Base-by-base conservation (phyloP, 2,329 filamentous ascomycete genomes). In the Sporothrix pallida region DNA sequence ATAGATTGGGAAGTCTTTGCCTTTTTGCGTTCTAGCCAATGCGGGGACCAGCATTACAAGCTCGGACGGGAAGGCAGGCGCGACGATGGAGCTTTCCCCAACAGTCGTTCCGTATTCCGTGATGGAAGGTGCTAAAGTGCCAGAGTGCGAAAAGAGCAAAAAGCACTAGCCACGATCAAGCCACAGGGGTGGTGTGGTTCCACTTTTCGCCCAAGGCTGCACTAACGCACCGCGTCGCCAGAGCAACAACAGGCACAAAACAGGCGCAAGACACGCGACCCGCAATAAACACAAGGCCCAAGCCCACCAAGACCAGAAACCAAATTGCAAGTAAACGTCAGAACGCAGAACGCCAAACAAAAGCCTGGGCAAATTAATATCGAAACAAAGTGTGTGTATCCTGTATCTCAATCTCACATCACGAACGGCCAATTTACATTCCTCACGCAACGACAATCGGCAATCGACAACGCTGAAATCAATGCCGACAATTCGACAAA, bases 231-330 rank as follows among this genome's bases (percentile, higher is more conserved):
- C 72, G 73, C 73, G 76, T 76, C 76, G 56, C 73, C 72, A 37
- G 71, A 75, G 75, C 76, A 77, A 76, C 75, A 50, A 62, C 63
- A 15, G 54, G 4, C 15, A 58, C 63, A 60, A 48, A 50, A 58
- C 63, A 15, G 54, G 4, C 15, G 54, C 63, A 60, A 48, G 23
- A 42, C 65, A n/a, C 56, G 37, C 37, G 74, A 75, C 72, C 75
- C 73, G 56, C 72, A 70, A 72, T 77, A 68, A 77, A 77, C 75
- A 77, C 65, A 63, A 72, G 13, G 15, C 37, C 63, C 62, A 63
- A 56, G 20, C 7, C 50, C 42, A 12, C 46, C 23, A 37, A 48
- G 42, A 44, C 23, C 12, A 48, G 26, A 37, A 37, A 23, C 23
- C 56, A 60, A 60, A 37, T 23, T n/a, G 37, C n/a, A 37, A 23